phyloP scores from a whole-genome alignment of 2,329 filamentous ascomycete species.

The Claviceps sp. region DNA sequence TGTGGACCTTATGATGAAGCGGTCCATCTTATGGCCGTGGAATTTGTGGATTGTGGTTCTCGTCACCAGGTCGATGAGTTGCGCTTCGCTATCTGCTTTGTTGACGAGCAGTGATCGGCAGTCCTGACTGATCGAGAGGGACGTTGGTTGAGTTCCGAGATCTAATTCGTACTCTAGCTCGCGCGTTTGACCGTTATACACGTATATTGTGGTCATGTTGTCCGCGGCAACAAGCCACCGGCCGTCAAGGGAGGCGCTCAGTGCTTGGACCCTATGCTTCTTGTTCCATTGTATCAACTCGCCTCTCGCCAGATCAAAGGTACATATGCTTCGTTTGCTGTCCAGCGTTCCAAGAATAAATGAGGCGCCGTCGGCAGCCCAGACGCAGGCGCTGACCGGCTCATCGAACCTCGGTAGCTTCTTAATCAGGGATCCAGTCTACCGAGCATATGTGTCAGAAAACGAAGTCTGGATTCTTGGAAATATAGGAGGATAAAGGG shows the following conservation, averaged over 20 bases:
- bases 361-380: conserved; percentile 62
- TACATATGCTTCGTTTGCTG: conserved; percentile 48
- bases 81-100: conserved; percentile 61
- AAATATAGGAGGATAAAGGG: too few species aligned
- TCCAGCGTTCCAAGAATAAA: conserved; percentile 74
- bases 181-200: conserved; percentile 68
- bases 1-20: conserved; percentile 65
- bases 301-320: conserved; percentile 55
- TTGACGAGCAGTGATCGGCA: conserved; percentile 75
- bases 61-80: conserved; percentile 64
- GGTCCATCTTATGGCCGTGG: conserved; percentile 58
- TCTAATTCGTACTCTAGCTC: conserved; percentile 64
- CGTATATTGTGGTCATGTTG: conserved; percentile 53
- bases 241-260: conserved; percentile 72
- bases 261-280: conserved; percentile 66
- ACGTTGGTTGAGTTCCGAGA: conserved; percentile 54
- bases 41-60: conserved; percentile 62
- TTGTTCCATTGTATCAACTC: conserved; percentile 52
- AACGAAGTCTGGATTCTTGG: not conserved
- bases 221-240: conserved; percentile 69
- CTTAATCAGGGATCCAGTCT: conserved; percentile 52
- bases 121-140: conserved; percentile 68
- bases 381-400: conserved; percentile 80
- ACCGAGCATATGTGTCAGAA: not conserved
- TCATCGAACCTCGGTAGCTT: conserved; percentile 61